Evolutionary conservation across 352 stramenopile species (phyloP), one percentile per base, ranked within the genome.

Genomic region (Phytophthora tentaculata): DNA sequence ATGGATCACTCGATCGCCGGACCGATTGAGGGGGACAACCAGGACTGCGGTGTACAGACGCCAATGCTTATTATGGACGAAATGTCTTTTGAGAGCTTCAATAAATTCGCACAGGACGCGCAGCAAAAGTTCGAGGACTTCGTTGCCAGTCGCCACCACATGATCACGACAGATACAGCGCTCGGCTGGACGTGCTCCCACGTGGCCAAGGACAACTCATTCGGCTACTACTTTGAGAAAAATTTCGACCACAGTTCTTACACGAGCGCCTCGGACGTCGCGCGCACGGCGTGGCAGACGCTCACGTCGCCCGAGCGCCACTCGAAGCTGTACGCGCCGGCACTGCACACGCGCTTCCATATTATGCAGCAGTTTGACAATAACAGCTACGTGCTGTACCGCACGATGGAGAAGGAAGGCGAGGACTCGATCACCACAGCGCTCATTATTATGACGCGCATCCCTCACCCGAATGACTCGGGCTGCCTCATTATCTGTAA

Each of bases 1-100:
- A 86, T 86, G 77, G 71, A 86, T 64, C 77, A 86, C 64, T 83
- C 77, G 56, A 73, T 79, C 43, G 73, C 74, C 16, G 72, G 65
- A 0, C 71, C 71, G 0, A 70, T 55, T 19, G 56, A 74, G 13
- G 54, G 79, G 3, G 64, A 79, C 10, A 43, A 64, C 14, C 51
- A 74, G 49, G 67, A 76, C 14, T 67, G 71, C 28, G 70, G 63
- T n/a, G 73, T 80, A 44, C 73, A 80, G 56, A 77, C 74, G 37
- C 77, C 77, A 3, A 75, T 81, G 77, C 65, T 86, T 23, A 80
- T 86, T 43, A 86, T 86, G 77, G 75, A 86, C 57, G 77, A 86
- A n/a, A 86, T 86, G 77, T 81, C 75, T 37, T 71, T 80, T 39
- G 77, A 86, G 28, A 78, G 69, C 49, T 86, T 86, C 53, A 67